phyloP scores from a whole-genome alignment of 257 asterid genomes.

The Nicotiana knightiana region DNA sequence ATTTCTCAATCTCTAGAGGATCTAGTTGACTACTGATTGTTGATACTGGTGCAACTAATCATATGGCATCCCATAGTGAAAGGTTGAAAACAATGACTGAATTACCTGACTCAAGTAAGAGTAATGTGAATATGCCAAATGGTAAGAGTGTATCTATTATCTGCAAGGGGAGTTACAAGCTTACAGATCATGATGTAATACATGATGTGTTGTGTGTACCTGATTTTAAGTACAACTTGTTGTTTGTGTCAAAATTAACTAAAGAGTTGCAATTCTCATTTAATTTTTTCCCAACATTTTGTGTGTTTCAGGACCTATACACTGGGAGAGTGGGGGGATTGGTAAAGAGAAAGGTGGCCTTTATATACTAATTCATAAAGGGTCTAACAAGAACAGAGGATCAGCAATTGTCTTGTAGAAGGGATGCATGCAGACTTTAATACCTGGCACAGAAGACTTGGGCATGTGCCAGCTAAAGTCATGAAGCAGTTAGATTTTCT shows the following conservation, averaged over 20 bases:
- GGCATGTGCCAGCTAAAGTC: background rate
- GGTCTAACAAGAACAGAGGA: no score
- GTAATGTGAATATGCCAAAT: background rate
- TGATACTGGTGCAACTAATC: background rate
- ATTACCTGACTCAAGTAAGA: background rate
- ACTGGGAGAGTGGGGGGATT: background rate
- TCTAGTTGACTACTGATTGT: no score
- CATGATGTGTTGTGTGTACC: background rate
- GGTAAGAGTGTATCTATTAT: background rate
- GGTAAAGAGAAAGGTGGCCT: background rate
- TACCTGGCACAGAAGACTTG: background rate
- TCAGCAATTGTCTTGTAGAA: background rate
- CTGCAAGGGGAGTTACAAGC: no score
- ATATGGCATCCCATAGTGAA: background rate
- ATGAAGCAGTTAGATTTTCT: background rate
- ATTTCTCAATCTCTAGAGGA: no score
- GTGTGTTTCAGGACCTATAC: background rate
- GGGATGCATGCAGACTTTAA: background rate
- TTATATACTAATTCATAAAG: no score
- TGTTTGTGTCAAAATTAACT: background rate
- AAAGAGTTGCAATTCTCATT: background rate
- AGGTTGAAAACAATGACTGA: no score
- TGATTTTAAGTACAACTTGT: no score
- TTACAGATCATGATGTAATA: no score
- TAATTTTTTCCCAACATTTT: background rate